Conservation (phyloP, 2,329 filamentous ascomycete genomes). For the Ceratocystis diversiconidia region DNA sequence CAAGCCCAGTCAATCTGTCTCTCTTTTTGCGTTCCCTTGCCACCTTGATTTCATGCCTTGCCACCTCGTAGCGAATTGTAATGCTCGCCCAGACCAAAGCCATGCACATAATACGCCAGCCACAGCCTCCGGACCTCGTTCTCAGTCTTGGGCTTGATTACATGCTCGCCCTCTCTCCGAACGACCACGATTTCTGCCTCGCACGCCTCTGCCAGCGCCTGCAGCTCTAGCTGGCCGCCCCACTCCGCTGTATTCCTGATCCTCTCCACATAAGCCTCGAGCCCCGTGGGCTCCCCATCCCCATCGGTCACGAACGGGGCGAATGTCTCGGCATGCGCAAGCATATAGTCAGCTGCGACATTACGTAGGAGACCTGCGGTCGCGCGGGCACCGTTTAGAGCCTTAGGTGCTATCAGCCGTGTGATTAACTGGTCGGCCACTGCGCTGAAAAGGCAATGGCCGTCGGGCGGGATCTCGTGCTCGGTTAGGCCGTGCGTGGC, state of each 20-base stretch:
- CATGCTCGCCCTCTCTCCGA: conserved; percentile 69
- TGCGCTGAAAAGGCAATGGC: conserved; percentile 88
- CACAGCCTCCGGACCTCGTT: conserved; percentile 48
- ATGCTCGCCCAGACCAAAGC: conserved; percentile 88
- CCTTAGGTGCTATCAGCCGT: conserved; percentile 28
- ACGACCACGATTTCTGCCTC: conserved; percentile 69
- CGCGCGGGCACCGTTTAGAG: conserved; percentile 20
- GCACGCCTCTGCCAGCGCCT: conserved; percentile 70
- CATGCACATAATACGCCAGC: conserved; percentile 90
- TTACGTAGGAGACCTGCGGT: conserved; percentile 40
- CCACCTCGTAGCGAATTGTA: conserved; percentile 66
- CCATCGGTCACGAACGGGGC: conserved; percentile 71
- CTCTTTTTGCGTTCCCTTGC: neutral
- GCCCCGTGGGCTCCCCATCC: conserved; percentile 23
- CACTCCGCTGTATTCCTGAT: conserved; percentile 84
- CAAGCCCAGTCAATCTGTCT: neutral
- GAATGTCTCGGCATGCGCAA: conserved; percentile 62
- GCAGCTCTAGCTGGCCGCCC: conserved; percentile 85
- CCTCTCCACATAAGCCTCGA: conserved; percentile 58
- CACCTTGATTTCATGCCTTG: neutral
- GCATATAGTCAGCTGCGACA: conserved; percentile 66
- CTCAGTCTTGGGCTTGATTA: conserved; percentile 43
- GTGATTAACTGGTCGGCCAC: conserved; percentile 63
- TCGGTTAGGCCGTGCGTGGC: conserved; percentile 50
- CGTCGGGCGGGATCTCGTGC: conserved; percentile 73